phyloP scores from a whole-genome alignment of 805 yeast genomes.

The Kodamaea restingae region DNA sequence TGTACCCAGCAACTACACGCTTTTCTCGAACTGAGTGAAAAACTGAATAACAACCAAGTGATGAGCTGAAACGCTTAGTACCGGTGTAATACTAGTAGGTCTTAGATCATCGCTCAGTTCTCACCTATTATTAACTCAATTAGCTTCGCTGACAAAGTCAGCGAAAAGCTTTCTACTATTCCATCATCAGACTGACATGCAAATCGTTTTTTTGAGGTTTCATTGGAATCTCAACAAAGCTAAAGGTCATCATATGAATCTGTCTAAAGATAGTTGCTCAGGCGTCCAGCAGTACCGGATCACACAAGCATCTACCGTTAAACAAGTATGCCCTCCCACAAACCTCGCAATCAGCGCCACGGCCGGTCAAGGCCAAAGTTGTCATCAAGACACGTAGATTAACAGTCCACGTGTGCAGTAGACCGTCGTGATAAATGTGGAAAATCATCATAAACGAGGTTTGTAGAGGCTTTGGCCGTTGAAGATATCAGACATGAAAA shows the following conservation, averaged over 20 bases:
- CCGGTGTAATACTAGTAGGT: too few relatives aligned
- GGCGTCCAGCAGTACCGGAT: constrained; percentile 5
- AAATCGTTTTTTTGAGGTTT: constrained; percentile 32
- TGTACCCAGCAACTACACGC: too few relatives aligned
- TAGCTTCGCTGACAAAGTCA: background rate
- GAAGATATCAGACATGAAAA: constrained; percentile 44
- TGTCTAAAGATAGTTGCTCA: constrained; percentile 1
- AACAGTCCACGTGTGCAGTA: constrained; percentile 45
- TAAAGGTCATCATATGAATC: constrained; percentile 16
- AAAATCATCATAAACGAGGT: constrained; percentile 40
- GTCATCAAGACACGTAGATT: constrained; percentile 43
- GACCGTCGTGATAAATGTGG: constrained; percentile 52
- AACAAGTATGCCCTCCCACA: background rate
- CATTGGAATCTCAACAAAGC: constrained; percentile 15
- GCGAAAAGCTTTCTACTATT: background rate
- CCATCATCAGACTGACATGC: constrained; percentile 41
- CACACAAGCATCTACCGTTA: background rate
- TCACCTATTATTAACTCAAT: background rate
- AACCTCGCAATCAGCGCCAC: constrained; percentile 31
- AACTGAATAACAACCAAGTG: too few relatives aligned
- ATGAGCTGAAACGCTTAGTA: too few relatives aligned
- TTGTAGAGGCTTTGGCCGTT: constrained; percentile 16
- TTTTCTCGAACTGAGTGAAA: too few relatives aligned
- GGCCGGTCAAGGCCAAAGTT: constrained; percentile 50
- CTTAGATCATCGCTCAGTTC: too few relatives aligned